These are phyloP conservation scores for Citrullus amarus DNA, from an alignment of 306 rosid species.

Conservation along the genomic window DNA sequence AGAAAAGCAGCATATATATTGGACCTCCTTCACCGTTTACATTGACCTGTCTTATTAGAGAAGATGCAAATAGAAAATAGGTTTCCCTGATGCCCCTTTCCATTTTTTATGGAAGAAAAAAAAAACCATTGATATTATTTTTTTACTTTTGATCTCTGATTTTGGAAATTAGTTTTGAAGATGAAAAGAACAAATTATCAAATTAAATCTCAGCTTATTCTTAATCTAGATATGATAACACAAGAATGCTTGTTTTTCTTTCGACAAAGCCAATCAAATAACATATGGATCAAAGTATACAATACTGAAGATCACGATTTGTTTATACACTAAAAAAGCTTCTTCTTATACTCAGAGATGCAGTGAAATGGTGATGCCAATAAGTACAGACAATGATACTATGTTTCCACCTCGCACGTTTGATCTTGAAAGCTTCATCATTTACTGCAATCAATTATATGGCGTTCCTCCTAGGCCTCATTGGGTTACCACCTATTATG, in stretches of 20 bases:
- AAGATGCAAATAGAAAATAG: background rate
- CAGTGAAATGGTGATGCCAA: constrained; percentile 30
- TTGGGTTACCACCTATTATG: constrained; percentile 51
- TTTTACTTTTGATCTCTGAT: too few species aligned
- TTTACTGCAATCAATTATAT: constrained; percentile 10
- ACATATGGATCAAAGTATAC: background rate
- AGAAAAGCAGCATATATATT: background rate
- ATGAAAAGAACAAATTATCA: background rate
- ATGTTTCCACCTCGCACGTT: constrained; percentile 20
- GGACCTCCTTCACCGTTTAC: background rate
- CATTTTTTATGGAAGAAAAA: too few species aligned
- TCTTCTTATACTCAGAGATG: constrained; percentile 25
- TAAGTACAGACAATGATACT: background rate
- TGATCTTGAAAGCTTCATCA: background rate
- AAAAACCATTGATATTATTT: too few species aligned
- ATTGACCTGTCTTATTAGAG: background rate
- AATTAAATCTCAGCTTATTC: background rate
- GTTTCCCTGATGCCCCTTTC: background rate
- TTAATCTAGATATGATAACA: background rate
- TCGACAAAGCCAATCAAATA: background rate
- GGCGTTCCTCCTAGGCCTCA: constrained; percentile 35
- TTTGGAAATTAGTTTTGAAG: background rate
- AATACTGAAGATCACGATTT: background rate
- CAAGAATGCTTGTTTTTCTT: background rate
- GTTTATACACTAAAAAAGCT: background rate